Evolutionary conservation across 352 stramenopile genomes (phyloP), one percentile per base, ranked within the genome.

Genomic region (Globisporangium heterothallicum): DNA sequence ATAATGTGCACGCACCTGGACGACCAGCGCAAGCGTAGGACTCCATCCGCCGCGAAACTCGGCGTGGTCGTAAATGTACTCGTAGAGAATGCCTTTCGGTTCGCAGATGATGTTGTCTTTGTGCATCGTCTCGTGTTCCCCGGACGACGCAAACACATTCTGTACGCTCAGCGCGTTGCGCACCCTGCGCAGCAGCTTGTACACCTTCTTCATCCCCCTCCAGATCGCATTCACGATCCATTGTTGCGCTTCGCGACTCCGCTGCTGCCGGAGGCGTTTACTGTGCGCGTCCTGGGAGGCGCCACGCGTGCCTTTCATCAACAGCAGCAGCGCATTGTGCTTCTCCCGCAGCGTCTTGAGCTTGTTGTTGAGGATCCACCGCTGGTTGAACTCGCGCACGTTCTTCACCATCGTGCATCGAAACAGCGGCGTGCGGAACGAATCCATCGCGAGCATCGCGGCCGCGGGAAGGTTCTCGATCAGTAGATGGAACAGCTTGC

Each of bases 41-140:
- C 81, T 90, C 4, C 59, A 53, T 2, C 77, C 63, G 26, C 76
- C 74, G 0, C 72, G 63, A 30, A 85, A 84, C 53, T 92, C 81
- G 21, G 80, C 75, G 40, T 87, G 66, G 29, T 92, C 78, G 49
- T 90, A 92, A n/a, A 80, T 53, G 43, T 90, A 92, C 57, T 92
- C 81, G 58, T 88, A 90, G 35, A 92, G 49, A 41, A 92, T 87
- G 13, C 78, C 81, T 52, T 88, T 92, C 0, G 81, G 77, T 21
- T 92, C 80, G 30, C 78, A 83, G 13, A 91, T 82, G 45, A 91
- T 86, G 49, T 53, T 72, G 32, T 80, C 62, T 26, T 74, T 80
- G 32, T 72, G 49, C 6, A 56, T 50, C n/a, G 49, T 55, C 49
- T 77, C 58, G 8, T 53, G 44, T 42, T 86, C 67, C 4, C 54